These are phyloP conservation scores for Penicillium rolfsii DNA, from an alignment of 2,329 filamentous ascomycete species.

Conservation along the genomic window DNA sequence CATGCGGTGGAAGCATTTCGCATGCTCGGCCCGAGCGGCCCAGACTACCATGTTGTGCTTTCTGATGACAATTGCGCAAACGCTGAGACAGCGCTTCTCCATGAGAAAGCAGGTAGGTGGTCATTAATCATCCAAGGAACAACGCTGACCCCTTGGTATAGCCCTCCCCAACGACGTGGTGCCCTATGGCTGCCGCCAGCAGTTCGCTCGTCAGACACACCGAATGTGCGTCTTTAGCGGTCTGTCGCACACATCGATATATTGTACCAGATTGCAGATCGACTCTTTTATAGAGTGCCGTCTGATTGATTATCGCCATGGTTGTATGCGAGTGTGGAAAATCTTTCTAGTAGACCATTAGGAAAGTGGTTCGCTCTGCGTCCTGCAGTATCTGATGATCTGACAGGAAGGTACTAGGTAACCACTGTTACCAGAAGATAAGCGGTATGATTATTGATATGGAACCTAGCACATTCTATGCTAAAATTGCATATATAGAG, in stretches of 20 bases:
- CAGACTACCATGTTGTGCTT: neutral
- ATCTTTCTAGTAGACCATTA: neutral
- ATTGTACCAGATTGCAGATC: neutral
- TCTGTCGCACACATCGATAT: neutral
- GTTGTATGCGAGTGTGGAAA: no score
- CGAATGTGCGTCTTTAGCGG: slow-evolving; percentile 2
- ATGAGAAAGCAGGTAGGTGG: neutral
- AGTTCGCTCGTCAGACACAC: slow-evolving; percentile 1
- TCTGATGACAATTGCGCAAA: neutral
- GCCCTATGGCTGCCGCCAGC: neutral
- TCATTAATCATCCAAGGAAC: neutral
- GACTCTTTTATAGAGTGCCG: neutral
- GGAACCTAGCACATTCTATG: neutral
- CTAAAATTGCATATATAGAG: neutral
- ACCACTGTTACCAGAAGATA: neutral
- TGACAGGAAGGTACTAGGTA: neutral
- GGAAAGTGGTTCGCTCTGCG: neutral
- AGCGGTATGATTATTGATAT: neutral
- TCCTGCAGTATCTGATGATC: neutral
- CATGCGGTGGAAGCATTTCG: neutral
- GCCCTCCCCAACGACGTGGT: neutral
- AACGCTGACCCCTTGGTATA: neutral
- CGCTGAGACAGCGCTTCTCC: neutral
- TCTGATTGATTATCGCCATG: no score
- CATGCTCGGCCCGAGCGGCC: neutral